phyloP scores from a whole-genome alignment of 352 stramenopile genomes.

The Phytophthora pluvialis region DNA sequence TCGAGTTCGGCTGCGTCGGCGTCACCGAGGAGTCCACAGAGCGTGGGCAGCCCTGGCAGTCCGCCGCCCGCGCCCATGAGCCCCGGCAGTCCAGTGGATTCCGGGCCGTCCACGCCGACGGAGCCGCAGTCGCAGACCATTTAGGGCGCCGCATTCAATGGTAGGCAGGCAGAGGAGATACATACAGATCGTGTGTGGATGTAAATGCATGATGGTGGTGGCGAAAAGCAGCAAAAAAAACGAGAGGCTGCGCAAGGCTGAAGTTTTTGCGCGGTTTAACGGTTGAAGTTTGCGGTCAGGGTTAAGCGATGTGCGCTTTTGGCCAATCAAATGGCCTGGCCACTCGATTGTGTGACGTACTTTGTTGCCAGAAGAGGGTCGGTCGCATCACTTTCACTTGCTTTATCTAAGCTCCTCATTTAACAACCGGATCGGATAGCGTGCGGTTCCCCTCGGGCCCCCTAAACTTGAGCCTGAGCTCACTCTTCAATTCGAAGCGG shows the following conservation, averaged over 20 bases:
- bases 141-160: slow-evolving; percentile 33
- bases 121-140: slow-evolving; percentile 48
- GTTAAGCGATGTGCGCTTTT: background rate
- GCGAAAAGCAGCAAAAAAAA: slow-evolving; percentile 8
- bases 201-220: slow-evolving; percentile 40
- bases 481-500: slow-evolving; percentile 52
- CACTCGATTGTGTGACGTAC: slow-evolving; percentile 25
- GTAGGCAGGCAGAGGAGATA: slow-evolving; percentile 26
- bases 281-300: slow-evolving; percentile 17
- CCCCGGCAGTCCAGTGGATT: slow-evolving; percentile 26
- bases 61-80: slow-evolving; percentile 39
- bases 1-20: slow-evolving; percentile 47
- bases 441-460: slow-evolving; percentile 17
- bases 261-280: slow-evolving; percentile 7
- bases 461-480: background rate
- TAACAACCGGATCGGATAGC: slow-evolving; percentile 10
- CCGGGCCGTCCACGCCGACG: slow-evolving; percentile 27
- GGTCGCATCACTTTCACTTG: background rate
- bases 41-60: slow-evolving; percentile 41
- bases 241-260: background rate
- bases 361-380: slow-evolving; percentile 20
- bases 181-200: slow-evolving; percentile 33
- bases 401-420: background rate
- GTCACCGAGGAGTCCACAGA: slow-evolving; percentile 48
- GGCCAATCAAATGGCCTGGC: background rate